phyloP scores from a whole-genome alignment of 306 rosid genomes.

The Cicer pinnatifidum region DNA sequence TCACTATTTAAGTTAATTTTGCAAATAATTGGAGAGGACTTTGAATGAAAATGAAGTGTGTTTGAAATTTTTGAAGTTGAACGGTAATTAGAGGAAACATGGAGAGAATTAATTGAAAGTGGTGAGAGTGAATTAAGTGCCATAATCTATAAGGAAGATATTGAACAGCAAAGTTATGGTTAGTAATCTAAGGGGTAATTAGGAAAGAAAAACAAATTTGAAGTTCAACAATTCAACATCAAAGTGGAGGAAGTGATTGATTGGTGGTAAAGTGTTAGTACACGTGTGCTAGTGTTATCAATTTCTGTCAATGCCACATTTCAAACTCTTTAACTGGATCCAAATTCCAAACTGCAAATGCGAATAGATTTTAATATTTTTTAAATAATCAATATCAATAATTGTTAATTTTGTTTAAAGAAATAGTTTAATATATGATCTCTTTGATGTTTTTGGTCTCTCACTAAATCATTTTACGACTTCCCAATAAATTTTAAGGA shows the following conservation, averaged over 20 bases:
- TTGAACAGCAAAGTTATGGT: background rate
- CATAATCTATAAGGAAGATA: slow-evolving; percentile 43
- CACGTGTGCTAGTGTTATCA: slow-evolving; percentile 46
- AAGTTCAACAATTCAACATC: slow-evolving; percentile 21
- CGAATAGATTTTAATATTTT: too few relatives aligned
- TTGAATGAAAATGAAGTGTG: slow-evolving; percentile 44
- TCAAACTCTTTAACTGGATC: background rate
- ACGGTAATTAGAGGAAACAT: slow-evolving; percentile 48
- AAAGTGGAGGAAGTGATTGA: background rate
- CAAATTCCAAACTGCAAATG: background rate
- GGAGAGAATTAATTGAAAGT: slow-evolving; percentile 50
- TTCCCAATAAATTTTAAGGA: too few relatives aligned
- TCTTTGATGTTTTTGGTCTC: too few relatives aligned
- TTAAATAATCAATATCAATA: too few relatives aligned
- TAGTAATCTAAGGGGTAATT: background rate
- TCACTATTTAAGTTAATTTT: slow-evolving; percentile 47
- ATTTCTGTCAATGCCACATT: background rate
- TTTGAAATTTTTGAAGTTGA: slow-evolving; percentile 47
- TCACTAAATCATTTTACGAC: too few relatives aligned
- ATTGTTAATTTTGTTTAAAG: too few relatives aligned
- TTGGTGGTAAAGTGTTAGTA: slow-evolving; percentile 38
- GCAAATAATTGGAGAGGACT: slow-evolving; percentile 46
- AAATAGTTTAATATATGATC: too few relatives aligned
- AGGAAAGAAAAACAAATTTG: slow-evolving; percentile 9
- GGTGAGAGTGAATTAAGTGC: slow-evolving; percentile 62